Evolutionary conservation across 2,329 filamentous ascomycete genomes (phyloP), one percentile per base, ranked within the genome.

Genomic region (Cadophora malorum): DNA sequence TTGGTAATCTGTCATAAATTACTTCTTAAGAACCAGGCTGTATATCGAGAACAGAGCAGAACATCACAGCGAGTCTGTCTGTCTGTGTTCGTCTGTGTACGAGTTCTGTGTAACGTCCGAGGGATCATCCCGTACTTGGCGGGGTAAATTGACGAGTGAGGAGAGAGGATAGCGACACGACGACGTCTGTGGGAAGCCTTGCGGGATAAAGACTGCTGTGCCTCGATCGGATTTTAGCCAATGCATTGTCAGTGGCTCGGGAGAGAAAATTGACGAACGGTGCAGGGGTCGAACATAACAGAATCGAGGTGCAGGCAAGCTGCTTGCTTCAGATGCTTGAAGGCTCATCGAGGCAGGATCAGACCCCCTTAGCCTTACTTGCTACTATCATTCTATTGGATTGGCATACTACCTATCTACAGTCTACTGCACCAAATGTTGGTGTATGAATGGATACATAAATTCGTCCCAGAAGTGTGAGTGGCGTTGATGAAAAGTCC

Each of bases 81-180:
- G 31, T 35, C 53, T 56, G 28, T 58, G 55, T 16, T 38, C 14
- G 56, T 59, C 31, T 58, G 33, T 35, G 55, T 58, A 58, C 31
- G 55, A 58, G n/a, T 58, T 33, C 56, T 25, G 35, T 59, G 56
- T 41, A 23, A 59, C 56, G 56, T 14, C 33, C 21, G 35, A 59
- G 56, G 33, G 56, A 28, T 38, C 56, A 59, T 41, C 35, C 55
- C 56, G 56, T 23, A 21, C 9, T 59, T 23, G 14, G 56, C 56
- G 35, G 33, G 56, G 56, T 55, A 41, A 9, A 59, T 59, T 59
- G 56, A 25, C 56, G 56, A 59, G 56, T 59, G 35, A 23, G n/a
- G 38, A 2, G 2, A 10, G 9, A 59, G 33, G n/a, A 59, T 41
- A 12, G 56, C 33, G 35, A 59, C 56, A 59, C 56, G 56, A 59